Evolutionary conservation across 345 rosid species (phyloP), one percentile per base, ranked within the genome.

Genomic region (Dovyalis caffra): DNA sequence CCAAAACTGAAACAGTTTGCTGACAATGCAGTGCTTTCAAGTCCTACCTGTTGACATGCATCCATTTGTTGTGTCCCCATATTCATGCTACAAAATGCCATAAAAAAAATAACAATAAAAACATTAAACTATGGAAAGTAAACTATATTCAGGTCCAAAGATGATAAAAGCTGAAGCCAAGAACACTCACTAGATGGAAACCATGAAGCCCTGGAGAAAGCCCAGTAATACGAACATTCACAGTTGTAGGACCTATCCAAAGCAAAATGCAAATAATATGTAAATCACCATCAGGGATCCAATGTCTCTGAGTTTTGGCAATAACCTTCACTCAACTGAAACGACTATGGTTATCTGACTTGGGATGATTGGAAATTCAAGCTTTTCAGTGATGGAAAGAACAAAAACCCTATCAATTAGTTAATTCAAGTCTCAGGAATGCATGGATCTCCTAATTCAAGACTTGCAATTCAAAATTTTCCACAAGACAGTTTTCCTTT

Each of bases 51-150:
- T 93, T 28, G 99, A 95, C 57, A 95, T 88, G 85, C 99, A 95
- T 31, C 99, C 99, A 80, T 95, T 95, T 76, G 99, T 93, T 32
- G 99, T 92, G 79, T 95, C 99, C 57, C 98, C 99, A 78, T 76
- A 95, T 89, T 95, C 90, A 68, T 95, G 99, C 99, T 95, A 76
- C 71, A 82, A n/a, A n/a, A 25, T 23, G 70, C 11, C 75, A 70
- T 9, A 23, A 58, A 15, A 11, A 38, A 43, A 34, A 70, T 3
- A 11, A 65, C 6, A 53, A 57, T 62, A 38, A 53, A 26, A 21
- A 66, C 12, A n/a, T 28, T 25, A 35, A 31, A 40, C 18, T 5
- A 40, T 34, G 62, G 49, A 74, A 31, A 34, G 60, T 49, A 68
- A n/a, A 66, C 15, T 37, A n/a, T 26, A 49, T 33, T 20, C 14